Percentiles rank a stretch among this genome's conserved stretches.
Conservation (phyloP, 176 grass and related monocot species). For the Rhynchospora pubera region DNA sequence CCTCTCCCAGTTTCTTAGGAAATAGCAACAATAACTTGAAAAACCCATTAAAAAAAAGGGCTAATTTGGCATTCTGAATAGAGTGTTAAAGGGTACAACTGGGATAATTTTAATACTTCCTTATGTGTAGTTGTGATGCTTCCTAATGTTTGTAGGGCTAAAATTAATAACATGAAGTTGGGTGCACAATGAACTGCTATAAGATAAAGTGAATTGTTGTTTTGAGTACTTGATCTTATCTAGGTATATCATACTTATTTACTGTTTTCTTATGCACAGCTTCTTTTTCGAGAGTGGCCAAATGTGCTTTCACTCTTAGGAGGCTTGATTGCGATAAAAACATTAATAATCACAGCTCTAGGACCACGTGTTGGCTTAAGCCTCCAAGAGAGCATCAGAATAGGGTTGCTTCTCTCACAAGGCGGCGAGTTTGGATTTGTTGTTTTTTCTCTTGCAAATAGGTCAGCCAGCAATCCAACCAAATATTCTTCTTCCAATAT, state of each 20-base stretch:
- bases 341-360: conserved; percentile 77
- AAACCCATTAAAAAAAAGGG: background rate
- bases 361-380: conserved; percentile 84
- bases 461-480: conserved; percentile 21
- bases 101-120: background rate
- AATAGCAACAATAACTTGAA: background rate
- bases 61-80: background rate
- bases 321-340: conserved; percentile 85
- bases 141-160: background rate
- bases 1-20: background rate
- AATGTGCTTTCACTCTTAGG: conserved; percentile 77
- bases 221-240: background rate
- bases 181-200: background rate
- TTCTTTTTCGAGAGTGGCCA: conserved; percentile 94
- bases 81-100: background rate
- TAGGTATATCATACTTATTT: background rate
- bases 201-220: background rate
- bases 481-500: background rate
- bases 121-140: background rate
- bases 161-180: background rate
- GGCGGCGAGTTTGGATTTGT: conserved; percentile 97
- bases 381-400: conserved; percentile 90
- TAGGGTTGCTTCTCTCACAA: conserved; percentile 95
- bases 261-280: conserved; percentile 35
- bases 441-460: conserved; percentile 97